Evolutionary conservation across 176 grass and related monocot species (phyloP).

Genomic region (Pontederia crassipes): DNA sequence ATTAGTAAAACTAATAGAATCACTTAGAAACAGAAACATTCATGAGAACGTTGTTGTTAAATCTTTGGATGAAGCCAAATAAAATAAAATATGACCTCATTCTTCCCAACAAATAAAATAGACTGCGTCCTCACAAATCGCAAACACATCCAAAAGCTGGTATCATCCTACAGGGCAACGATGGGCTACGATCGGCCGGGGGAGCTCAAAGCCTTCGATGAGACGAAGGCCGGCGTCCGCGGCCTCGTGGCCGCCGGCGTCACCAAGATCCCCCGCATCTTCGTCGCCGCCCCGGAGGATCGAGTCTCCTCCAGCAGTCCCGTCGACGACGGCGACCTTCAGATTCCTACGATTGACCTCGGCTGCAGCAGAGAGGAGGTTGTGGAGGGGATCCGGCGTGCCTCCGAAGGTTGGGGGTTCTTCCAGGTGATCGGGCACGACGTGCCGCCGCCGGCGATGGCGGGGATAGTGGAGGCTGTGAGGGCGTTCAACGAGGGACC

Average conservation of each 20-base stretch:
- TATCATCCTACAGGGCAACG: not conserved
- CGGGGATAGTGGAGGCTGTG: slow-evolving; percentile 4
- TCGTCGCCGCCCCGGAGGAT: slow-evolving; percentile 13
- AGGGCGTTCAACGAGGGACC: slow-evolving; percentile 35
- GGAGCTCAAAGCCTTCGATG: slow-evolving; percentile 23
- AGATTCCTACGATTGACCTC: slow-evolving; percentile 30
- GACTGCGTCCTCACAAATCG: too few relatives aligned
- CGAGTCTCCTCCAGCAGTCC: not conserved
- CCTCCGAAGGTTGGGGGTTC: slow-evolving; percentile 39
- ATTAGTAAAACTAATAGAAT: too few relatives aligned
- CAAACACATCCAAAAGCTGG: too few relatives aligned
- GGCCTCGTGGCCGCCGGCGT: slow-evolving; percentile 27
- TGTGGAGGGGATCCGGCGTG: slow-evolving; percentile 13
- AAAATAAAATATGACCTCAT: too few relatives aligned
- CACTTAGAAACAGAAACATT: too few relatives aligned
- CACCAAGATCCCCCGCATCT: slow-evolving; percentile 23
- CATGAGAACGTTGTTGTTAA: too few relatives aligned
- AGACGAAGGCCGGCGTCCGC: slow-evolving; percentile 21
- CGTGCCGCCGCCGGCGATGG: slow-evolving; percentile 13
- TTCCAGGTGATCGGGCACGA: slow-evolving; percentile 48
- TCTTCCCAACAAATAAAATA: too few relatives aligned
- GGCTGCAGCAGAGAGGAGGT: not conserved
- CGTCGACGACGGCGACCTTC: not conserved
- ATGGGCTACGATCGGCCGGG: not conserved
- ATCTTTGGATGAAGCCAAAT: too few relatives aligned